Evolutionary conservation across 352 stramenopile species (phyloP), one percentile per base, ranked within the genome.

Genomic region (Globisporangium paddicum): DNA sequence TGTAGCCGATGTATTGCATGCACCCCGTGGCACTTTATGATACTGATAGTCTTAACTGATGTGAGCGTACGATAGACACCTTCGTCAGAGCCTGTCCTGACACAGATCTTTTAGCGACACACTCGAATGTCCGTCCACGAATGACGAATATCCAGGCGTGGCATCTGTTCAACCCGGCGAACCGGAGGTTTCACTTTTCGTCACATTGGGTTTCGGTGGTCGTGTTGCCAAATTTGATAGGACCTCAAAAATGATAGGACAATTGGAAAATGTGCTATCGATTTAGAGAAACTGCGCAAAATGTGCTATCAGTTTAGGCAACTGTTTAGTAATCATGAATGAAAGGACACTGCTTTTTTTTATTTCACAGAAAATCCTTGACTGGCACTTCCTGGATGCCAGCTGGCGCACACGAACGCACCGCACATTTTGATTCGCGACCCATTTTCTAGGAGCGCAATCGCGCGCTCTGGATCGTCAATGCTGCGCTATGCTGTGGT

Each of bases 281-380:
- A 40, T 53, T 41, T 28, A 28, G 1, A 10, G 18, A 2, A 2
- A 2, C n/a, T 53, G 40, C 26, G 47, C 9, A 10, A 26, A 53
- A 40, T 1, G 16, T 40, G 38, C 46, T 7, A 38, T 2, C 46
- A 9, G 18, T 26, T 40, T 18, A 23, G n/a, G n/a, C n/a, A n/a
- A n/a, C n/a, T n/a, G n/a, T n/a, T n/a, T n/a, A n/a, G n/a, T n/a
- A n/a, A n/a, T n/a, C n/a, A n/a, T 32, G 13, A 45, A 14, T 56
- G 49, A 56, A 56, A 42, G 49, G 32, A 56, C 49, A 55, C 32
- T 32, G 30, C 30, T n/a, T 34, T 46, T 16, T 18, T 23, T 45
- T 8, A 30, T n/a, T 32, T 6, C 28, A 32, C 28, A 6, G 6
- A 32, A 32, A 32, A 32, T 32, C 28, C 6, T 3, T 32, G n/a